Evolutionary conservation across 2,329 filamentous ascomycete species (phyloP).

Genomic region (Aschersonia sp.): DNA sequence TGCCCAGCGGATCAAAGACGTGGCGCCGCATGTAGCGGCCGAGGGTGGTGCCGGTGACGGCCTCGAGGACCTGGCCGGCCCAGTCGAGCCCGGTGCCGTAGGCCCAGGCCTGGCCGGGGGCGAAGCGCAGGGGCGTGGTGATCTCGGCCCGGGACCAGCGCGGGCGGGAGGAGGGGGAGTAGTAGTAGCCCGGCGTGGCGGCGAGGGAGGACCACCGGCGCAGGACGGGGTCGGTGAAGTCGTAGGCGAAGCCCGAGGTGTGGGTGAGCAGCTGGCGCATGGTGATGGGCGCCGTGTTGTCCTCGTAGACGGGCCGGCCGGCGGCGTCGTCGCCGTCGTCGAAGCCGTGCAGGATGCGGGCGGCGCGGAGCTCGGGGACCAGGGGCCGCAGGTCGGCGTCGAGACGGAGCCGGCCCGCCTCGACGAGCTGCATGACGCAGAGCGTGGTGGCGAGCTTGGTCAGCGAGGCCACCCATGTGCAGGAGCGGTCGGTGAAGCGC

Average conservation of each 20-base stretch:
- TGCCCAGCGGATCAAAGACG: constrained; percentile 21
- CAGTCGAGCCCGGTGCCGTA: constrained; percentile 34
- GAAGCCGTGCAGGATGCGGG: constrained; percentile 23
- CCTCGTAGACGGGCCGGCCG: constrained; percentile 20
- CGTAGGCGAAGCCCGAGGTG: constrained; percentile 31
- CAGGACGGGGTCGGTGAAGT: constrained; percentile 23
- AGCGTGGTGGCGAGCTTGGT: constrained; percentile 26
- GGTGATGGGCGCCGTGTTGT: constrained; percentile 22
- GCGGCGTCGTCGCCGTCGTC: constrained; percentile 15
- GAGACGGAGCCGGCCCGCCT: constrained; percentile 17
- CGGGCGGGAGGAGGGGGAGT: constrained; percentile 9
- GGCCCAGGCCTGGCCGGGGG: constrained; percentile 31
- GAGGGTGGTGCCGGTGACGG: constrained; percentile 20
- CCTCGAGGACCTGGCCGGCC: constrained; percentile 29
- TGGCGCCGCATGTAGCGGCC: constrained; percentile 21
- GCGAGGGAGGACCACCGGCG: constrained; percentile 22
- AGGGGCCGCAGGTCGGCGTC: constrained; percentile 20
- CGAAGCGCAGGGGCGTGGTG: constrained; percentile 26
- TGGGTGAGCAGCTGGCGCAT: constrained; percentile 33
- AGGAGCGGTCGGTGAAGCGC: constrained; percentile 16
- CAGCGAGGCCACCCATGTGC: constrained; percentile 25
- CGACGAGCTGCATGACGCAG: constrained; percentile 24
- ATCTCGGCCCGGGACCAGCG: constrained; percentile 21
- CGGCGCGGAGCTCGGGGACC: constrained; percentile 17
- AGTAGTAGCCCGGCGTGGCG: constrained; percentile 12